Evolutionary conservation across 129 eudicot genomes (phyloP), one percentile per base, ranked within the genome.

Genomic region (Lactuca sativa): DNA sequence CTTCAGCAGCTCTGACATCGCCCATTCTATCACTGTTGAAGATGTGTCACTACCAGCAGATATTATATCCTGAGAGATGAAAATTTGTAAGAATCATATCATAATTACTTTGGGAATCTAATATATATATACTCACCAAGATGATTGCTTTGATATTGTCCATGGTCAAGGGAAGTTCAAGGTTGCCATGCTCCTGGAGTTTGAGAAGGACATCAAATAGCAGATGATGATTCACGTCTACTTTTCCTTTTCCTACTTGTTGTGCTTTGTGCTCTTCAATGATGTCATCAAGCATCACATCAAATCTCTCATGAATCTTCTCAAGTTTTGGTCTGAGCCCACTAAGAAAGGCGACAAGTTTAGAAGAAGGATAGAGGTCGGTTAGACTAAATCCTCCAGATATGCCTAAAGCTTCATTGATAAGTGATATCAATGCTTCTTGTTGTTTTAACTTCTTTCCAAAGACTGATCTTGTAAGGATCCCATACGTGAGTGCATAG

Each of bases 81-180:
- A n/a, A n/a, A n/a, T n/a, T n/a, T n/a, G n/a, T n/a, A n/a, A n/a
- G n/a, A n/a, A n/a, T n/a, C n/a, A n/a, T n/a, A n/a, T n/a, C n/a
- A n/a, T n/a, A n/a, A n/a, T n/a, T n/a, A n/a, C n/a, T n/a, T n/a
- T n/a, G n/a, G n/a, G n/a, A n/a, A n/a, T n/a, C n/a, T n/a, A n/a
- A n/a, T n/a, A n/a, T n/a, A n/a, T n/a, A n/a, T n/a, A n/a, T n/a
- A 66, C 74, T 32, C 13, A 78, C 82, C 78, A 78, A 44, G 71
- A 78, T 73, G 31, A 72, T 59, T 62, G 82, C 82, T 78, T 78
- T 78, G 75, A 78, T 60, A 41, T 78, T 78, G 62, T 66, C 77
- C 49, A 56, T 51, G 18, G 82, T 73, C 58, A 78, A 72, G 2
- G 82, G 74, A 55, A 72, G 57, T 40, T 78, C 78, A 59, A 78